Evolutionary conservation across 176 grass and related monocot genomes (phyloP).

Genomic region (Oryza meridionalis): DNA sequence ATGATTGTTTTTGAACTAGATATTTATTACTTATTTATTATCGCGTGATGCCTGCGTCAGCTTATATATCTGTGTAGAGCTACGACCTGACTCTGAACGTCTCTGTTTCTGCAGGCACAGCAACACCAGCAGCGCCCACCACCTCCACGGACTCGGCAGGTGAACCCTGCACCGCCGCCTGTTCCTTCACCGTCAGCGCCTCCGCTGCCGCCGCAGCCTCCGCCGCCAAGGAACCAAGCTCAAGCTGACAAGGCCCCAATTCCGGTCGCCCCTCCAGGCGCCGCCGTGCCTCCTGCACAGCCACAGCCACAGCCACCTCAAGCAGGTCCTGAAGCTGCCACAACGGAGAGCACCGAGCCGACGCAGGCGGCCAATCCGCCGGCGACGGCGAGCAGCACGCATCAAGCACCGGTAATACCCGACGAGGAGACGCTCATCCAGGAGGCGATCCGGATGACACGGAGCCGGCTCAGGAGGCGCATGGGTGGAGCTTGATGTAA

Average conservation of each 20-base stretch:
- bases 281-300: conserved; percentile 32
- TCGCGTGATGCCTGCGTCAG: not conserved
- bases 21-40: not conserved
- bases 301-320: conserved; percentile 34
- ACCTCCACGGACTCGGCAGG: conserved; percentile 43
- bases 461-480: conserved; percentile 57
- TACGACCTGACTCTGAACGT: not conserved
- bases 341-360: conserved; percentile 25
- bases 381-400: not conserved
- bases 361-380: conserved; percentile 16
- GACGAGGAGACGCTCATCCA: conserved; percentile 54
- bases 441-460: conserved; percentile 53
- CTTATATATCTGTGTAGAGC: not conserved
- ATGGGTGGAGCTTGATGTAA: conserved; percentile 27
- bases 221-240: conserved; percentile 24
- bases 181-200: conserved; percentile 38
- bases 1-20: not conserved
- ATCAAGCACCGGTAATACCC: conserved; percentile 1
- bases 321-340: conserved; percentile 25
- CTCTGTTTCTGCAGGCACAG: conserved; percentile 43
- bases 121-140: conserved; percentile 53
- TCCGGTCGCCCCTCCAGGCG: conserved; percentile 42
- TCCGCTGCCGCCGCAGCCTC: conserved; percentile 31
- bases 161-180: conserved; percentile 38
- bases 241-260: conserved; percentile 31